A percentile compares a stretch with the other conserved stretches of the same genome.
Conservation (phyloP, 306 rosid genomes). For the Aeschynomene evenia region DNA sequence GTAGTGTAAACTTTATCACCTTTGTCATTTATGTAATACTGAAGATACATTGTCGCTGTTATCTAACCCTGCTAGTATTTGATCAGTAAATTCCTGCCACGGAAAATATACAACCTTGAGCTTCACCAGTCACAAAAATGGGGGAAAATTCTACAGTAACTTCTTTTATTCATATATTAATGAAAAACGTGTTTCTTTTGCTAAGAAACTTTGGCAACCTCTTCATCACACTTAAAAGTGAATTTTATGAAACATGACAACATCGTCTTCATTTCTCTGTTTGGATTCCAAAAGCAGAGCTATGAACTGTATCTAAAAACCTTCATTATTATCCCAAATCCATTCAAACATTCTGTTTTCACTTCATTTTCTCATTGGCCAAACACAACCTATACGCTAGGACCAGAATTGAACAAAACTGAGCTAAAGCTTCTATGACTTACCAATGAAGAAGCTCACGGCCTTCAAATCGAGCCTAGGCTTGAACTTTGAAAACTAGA, state of each 20-base stretch:
- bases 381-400: neutral
- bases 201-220: neutral
- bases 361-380: neutral
- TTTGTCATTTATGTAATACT: constrained; percentile 37
- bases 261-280: neutral
- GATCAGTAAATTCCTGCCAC: constrained; percentile 2
- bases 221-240: neutral
- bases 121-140: neutral
- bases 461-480: neutral
- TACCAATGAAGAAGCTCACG: neutral
- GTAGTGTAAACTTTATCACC: constrained; percentile 36
- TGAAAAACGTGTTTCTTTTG: neutral
- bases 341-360: neutral
- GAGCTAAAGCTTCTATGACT: neutral
- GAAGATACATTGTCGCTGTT: constrained; percentile 35
- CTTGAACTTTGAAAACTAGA: neutral
- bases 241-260: neutral
- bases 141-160: neutral
- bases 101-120: neutral
- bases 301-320: neutral
- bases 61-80: neutral
- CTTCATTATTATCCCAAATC: neutral
- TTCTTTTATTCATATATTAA: too few species aligned
- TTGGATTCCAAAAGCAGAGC: neutral
- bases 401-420: neutral